These are phyloP conservation scores for Pythium sukuiense DNA, from an alignment of 352 stramenopile species.

Conservation along the genomic window DNA sequence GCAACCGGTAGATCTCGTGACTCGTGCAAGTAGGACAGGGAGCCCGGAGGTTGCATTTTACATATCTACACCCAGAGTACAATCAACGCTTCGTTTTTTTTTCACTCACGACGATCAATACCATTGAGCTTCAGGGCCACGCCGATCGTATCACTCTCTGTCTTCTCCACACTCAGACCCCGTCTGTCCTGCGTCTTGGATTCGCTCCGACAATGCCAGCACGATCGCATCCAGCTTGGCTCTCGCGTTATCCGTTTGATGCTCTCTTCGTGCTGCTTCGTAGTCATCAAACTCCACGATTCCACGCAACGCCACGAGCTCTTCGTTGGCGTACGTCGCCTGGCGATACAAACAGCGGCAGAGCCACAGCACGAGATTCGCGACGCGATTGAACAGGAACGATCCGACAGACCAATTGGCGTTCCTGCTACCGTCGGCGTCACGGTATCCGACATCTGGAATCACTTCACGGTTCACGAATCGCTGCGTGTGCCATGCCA, in stretches of 20 bases:
- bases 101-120: no score
- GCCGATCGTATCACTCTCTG: background rate
- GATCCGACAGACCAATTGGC: conserved; percentile 9
- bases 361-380: conserved; percentile 17
- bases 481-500: background rate
- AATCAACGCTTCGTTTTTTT: no score
- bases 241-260: background rate
- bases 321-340: background rate
- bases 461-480: background rate
- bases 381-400: conserved; percentile 20
- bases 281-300: conserved; percentile 24
- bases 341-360: conserved; percentile 16
- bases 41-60: background rate
- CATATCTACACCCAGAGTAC: background rate
- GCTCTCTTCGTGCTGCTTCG: background rate
- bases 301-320: conserved; percentile 19
- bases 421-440: background rate
- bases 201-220: background rate
- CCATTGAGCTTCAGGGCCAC: no score
- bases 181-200: background rate
- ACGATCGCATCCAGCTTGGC: background rate
- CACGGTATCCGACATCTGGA: background rate
- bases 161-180: background rate
- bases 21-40: background rate
- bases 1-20: conserved; percentile 23